phyloP scores from a whole-genome alignment of 2,329 filamentous ascomycete species.

The Trichoderma sp. region DNA sequence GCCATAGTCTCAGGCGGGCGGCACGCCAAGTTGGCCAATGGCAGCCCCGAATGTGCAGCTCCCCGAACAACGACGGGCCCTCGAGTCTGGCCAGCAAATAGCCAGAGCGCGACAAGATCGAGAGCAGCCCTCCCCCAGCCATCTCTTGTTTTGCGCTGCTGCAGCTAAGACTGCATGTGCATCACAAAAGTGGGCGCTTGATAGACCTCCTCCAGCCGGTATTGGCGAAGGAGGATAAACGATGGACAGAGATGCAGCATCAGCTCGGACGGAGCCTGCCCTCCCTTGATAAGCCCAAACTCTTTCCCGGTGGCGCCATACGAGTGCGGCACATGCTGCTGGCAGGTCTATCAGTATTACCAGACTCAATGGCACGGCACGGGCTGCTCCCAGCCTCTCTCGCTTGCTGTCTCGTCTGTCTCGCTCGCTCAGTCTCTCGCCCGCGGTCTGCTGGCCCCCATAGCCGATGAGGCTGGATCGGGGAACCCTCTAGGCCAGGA shows the following conservation, averaged over 20 bases:
- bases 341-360: neutral
- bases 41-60: neutral
- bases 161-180: conserved; percentile 19
- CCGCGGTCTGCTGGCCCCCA: neutral
- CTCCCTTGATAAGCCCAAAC: conserved; percentile 16
- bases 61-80: neutral
- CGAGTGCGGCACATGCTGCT: neutral
- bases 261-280: conserved; percentile 20
- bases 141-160: conserved; percentile 20
- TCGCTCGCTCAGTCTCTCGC: neutral
- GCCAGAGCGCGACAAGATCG: conserved; percentile 17
- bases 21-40: conserved; percentile 16
- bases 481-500: conserved; percentile 2
- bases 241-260: conserved; percentile 18
- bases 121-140: conserved; percentile 17
- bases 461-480: neutral
- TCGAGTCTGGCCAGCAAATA: conserved; percentile 6
- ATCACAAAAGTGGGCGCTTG: conserved; percentile 13
- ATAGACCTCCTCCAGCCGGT: conserved; percentile 11
- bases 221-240: conserved; percentile 6
- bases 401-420: neutral
- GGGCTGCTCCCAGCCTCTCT: neutral
- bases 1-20: conserved; percentile 15
- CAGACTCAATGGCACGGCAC: neutral
- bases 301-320: conserved; percentile 19